A percentile compares a stretch with the other conserved stretches of the same genome.
phyloP scores from a whole-genome alignment of 768 basidiomycete genomes.

The Tephrocybe sp. region DNA sequence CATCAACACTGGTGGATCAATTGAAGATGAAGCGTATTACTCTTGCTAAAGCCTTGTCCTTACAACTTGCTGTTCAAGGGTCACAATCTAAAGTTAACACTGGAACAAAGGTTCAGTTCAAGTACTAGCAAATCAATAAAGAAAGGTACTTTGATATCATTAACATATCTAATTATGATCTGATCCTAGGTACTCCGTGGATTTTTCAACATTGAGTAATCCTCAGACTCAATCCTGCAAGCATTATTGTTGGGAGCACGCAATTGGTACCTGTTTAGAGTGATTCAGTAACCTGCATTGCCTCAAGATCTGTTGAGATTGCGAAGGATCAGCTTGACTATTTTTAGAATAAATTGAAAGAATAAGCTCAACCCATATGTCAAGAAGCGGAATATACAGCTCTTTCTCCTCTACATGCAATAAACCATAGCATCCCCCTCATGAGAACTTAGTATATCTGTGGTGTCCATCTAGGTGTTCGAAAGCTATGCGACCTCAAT shows the following conservation, averaged over 20 bases:
- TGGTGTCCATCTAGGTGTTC: constrained; percentile 39
- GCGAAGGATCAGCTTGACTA: background rate
- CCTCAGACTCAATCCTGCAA: background rate
- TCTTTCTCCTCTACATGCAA: constrained; percentile 18
- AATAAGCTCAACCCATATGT: background rate
- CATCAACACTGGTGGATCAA: background rate
- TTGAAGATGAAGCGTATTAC: background rate
- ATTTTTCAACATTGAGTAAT: background rate
- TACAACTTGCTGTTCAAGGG: background rate
- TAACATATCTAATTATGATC: background rate
- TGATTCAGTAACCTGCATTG: background rate
- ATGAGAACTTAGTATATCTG: constrained; percentile 18
- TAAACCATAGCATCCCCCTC: constrained; percentile 20
- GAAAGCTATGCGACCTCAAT: constrained; percentile 30
- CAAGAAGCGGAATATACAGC: background rate
- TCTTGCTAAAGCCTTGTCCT: background rate
- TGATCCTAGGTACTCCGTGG: too few species aligned
- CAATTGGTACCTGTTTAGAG: background rate
- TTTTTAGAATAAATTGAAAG: background rate
- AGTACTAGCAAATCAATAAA: background rate
- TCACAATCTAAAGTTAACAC: background rate
- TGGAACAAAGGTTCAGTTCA: background rate
- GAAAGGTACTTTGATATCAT: background rate
- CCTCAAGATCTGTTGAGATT: background rate
- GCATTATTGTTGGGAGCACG: background rate